Evolutionary conservation across 2,329 filamentous ascomycete genomes (phyloP), one percentile per base, ranked within the genome.

Genomic region (Ramularia collo-cygni): DNA sequence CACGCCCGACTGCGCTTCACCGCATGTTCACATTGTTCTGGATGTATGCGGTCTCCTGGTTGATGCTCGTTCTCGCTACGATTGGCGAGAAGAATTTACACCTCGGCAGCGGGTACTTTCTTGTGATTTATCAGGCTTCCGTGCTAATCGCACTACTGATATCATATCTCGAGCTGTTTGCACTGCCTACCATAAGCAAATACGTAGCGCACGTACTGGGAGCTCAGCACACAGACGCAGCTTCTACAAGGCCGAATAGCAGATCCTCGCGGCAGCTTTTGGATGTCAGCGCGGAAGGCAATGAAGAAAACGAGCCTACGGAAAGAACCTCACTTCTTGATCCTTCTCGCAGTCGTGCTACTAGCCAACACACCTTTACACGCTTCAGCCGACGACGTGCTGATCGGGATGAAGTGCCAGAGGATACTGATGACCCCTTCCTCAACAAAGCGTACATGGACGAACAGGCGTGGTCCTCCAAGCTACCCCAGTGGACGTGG

Each of bases 391-490:
- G 58, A 28, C 55, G 64, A 29, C 60, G 60, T 39, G 61, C 62
- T 17, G 55, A 61, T 12, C 56, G 58, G 35, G 62, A 68, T 27
- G 51, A 47, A 5, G 37, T 50, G 21, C 47, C 52, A 8, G 49
- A 56, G 8, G 54, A 54, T 27, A 50, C 33, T 8, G 53, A 59
- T 6, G 55, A 58, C 33, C 52, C 55, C 9, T 45, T 49, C 17
- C 46, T 58, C 7, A 51, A 44, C 12, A 44, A 53, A 42, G 64
- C 72, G 5, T 88, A 81, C 56, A 75, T 76, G 9, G 68, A 77
- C 38, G 92, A 96, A 59, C 92, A 96, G 62, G 67, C 74, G 10
- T 98, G 92, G 92, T 94, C 87, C 37, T 75, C 75, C 3, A 74
- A 74, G 27, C 67, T 96, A 38, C 86, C 87, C 1, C 77, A 74